Conservation (phyloP, 2,329 filamentous ascomycete genomes). For the Coniochaeta hoffmannii region DNA sequence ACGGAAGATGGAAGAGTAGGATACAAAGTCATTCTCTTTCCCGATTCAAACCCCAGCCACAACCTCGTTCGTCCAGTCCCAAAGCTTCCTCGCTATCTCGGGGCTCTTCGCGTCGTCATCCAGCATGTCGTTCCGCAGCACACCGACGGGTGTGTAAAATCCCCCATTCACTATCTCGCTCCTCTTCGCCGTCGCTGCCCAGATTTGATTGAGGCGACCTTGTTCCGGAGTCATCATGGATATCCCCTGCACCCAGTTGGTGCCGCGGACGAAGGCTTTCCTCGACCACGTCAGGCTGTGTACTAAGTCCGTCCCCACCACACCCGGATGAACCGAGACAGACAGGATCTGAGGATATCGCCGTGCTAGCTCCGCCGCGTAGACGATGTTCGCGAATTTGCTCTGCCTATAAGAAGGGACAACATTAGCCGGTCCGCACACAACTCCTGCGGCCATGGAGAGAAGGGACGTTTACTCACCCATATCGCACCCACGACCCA, state of each 20-base stretch:
- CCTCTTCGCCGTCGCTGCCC: background rate
- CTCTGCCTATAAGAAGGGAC: slow-evolving; percentile 24
- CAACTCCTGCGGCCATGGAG: background rate
- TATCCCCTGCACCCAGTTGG: slow-evolving; percentile 8
- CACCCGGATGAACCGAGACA: slow-evolving; percentile 30
- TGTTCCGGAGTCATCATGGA: background rate
- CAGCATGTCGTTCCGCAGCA: slow-evolving; percentile 1
- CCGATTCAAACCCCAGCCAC: background rate
- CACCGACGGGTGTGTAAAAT: background rate
- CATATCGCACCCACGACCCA: slow-evolving; percentile 23
- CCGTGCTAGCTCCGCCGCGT: slow-evolving; percentile 19
- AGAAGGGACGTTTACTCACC: background rate
- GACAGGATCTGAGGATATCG: slow-evolving; percentile 29
- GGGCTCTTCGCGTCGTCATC: background rate
- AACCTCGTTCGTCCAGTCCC: background rate
- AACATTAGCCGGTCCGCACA: background rate
- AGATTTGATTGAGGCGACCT: slow-evolving; percentile 19
- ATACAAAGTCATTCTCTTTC: no score
- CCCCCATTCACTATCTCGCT: background rate
- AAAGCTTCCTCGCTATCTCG: slow-evolving; percentile 1
- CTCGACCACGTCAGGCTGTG: slow-evolving; percentile 19
- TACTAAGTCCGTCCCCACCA: slow-evolving; percentile 24
- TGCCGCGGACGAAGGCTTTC: slow-evolving; percentile 31
- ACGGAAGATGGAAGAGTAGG: no score
- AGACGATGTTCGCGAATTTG: slow-evolving; percentile 37